phyloP scores from a whole-genome alignment of 2,329 filamentous ascomycete genomes.

The Diplodia intermedia region DNA sequence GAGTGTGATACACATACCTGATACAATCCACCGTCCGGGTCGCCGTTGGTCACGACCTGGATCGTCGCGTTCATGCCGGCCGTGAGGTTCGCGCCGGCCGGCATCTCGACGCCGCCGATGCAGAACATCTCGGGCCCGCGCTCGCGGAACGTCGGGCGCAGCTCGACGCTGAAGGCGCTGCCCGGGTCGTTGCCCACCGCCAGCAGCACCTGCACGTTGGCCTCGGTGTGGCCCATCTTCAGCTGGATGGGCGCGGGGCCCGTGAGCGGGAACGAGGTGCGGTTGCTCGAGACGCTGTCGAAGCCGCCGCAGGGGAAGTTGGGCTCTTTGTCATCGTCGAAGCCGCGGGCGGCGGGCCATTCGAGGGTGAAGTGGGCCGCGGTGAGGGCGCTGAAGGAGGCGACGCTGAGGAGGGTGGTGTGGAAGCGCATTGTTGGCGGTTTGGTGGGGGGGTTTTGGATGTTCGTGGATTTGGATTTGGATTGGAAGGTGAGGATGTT shows the following conservation, averaged over 20 bases:
- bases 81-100: slow-evolving; percentile 56
- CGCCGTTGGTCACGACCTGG: slow-evolving; percentile 71
- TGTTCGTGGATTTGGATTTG: background rate
- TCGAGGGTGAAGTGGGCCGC: slow-evolving; percentile 64
- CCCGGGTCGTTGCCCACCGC: slow-evolving; percentile 60
- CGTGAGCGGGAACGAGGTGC: slow-evolving; percentile 58
- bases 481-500: background rate
- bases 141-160: slow-evolving; percentile 67
- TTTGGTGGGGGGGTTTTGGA: background rate
- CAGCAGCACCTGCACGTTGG: slow-evolving; percentile 61
- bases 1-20: slow-evolving; percentile 53
- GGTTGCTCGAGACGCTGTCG: slow-evolving; percentile 51
- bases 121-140: slow-evolving; percentile 71
- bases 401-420: slow-evolving; percentile 15
- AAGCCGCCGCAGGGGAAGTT: slow-evolving; percentile 61
- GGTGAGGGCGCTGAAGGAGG: slow-evolving; percentile 50
- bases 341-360: slow-evolving; percentile 60
- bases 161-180: slow-evolving; percentile 72
- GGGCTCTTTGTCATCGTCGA: slow-evolving; percentile 55
- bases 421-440: slow-evolving; percentile 42
- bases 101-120: slow-evolving; percentile 64
- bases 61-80: slow-evolving; percentile 71
- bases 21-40: slow-evolving; percentile 68
- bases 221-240: slow-evolving; percentile 59
- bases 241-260: slow-evolving; percentile 58